phyloP scores from a whole-genome alignment of 2,329 filamentous ascomycete species.

The Orbilia blumenaviensis region DNA sequence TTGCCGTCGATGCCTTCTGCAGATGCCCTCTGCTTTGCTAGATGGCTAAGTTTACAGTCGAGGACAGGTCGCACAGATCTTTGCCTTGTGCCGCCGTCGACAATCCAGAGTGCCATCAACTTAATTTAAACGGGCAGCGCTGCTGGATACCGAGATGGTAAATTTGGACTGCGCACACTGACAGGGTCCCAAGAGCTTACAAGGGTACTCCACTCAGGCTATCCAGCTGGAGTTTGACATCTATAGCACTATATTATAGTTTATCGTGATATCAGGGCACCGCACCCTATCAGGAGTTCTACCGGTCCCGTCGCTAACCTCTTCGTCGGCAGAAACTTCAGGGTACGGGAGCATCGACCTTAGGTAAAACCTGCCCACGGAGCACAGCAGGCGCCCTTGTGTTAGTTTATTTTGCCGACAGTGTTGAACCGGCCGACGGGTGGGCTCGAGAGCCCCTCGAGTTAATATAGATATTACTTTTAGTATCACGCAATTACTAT shows the following conservation, averaged over 20 bases:
- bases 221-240: slow-evolving; percentile 15
- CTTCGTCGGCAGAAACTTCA: slow-evolving; percentile 18
- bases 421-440: neutral
- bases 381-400: slow-evolving; percentile 12
- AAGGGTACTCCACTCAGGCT: slow-evolving; percentile 5
- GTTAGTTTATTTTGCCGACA: slow-evolving; percentile 31
- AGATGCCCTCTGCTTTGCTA: too few relatives aligned
- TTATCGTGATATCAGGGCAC: slow-evolving; percentile 43
- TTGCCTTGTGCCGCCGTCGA: neutral
- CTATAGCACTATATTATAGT: slow-evolving; percentile 21
- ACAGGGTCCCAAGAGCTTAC: neutral
- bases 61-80: neutral
- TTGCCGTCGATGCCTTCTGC: too few relatives aligned
- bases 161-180: neutral
- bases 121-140: too few relatives aligned
- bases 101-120: neutral
- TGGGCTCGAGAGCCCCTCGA: neutral
- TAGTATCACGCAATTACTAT: slow-evolving; percentile 42
- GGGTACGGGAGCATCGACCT: neutral
- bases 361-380: neutral
- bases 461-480: slow-evolving; percentile 9
- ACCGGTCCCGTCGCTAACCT: slow-evolving; percentile 22
- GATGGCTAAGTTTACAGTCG: neutral
- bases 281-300: slow-evolving; percentile 29
- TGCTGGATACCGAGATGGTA: slow-evolving; percentile 13